phyloP scores from a whole-genome alignment of 805 yeast species.

The Starmerella vaccinii region DNA sequence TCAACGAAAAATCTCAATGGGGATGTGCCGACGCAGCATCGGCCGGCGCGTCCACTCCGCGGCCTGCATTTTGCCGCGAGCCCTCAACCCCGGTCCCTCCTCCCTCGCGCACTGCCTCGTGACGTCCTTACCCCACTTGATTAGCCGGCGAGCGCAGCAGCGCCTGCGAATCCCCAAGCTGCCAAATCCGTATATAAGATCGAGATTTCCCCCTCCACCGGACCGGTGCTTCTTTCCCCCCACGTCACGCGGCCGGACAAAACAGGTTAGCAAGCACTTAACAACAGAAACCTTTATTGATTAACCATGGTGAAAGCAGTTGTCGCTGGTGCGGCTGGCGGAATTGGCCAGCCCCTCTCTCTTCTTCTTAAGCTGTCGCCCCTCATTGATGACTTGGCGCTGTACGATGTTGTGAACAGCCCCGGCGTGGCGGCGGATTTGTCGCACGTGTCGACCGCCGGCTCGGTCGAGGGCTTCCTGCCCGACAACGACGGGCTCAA shows the following conservation, averaged over 20 bases:
- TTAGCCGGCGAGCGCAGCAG: constrained; percentile 3
- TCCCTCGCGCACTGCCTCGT: constrained; percentile 1
- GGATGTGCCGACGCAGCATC: too few relatives aligned
- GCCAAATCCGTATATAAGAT: constrained; percentile 4
- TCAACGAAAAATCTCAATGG: too few relatives aligned
- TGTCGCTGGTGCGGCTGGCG: constrained; percentile 77
- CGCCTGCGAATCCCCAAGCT: constrained; percentile 8
- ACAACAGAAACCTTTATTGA: neutral
- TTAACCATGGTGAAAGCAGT: constrained; percentile 52
- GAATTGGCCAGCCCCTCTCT: constrained; percentile 88
- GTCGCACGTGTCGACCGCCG: constrained; percentile 67
- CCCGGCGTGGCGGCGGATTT: constrained; percentile 86
- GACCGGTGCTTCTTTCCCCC: neutral
- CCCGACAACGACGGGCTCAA: constrained; percentile 55
- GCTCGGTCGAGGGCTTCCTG: constrained; percentile 48
- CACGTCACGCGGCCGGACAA: neutral
- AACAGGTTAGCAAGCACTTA: neutral
- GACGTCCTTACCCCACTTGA: constrained; percentile 10
- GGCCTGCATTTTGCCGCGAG: neutral
- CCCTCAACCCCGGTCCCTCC: neutral
- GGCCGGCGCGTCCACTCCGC: neutral
- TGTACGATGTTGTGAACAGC: constrained; percentile 74
- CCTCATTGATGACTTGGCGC: constrained; percentile 52
- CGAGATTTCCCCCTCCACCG: neutral
- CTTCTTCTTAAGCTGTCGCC: constrained; percentile 64